Evolutionary conservation across 2,329 filamentous ascomycete species (phyloP).

Genomic region (Alternaria sp.): DNA sequence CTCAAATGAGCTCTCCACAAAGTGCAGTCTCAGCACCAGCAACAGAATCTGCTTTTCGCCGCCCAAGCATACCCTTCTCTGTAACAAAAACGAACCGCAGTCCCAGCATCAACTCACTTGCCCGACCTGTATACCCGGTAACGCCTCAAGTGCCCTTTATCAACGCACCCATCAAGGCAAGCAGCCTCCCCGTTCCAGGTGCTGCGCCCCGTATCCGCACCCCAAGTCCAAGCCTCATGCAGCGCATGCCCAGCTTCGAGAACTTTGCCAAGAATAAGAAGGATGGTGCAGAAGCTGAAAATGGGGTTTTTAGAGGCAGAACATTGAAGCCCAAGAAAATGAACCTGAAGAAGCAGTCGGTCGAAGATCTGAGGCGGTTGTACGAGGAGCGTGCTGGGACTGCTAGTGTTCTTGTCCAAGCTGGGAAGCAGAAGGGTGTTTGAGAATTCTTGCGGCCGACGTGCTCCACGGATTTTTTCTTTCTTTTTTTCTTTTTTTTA

Average conservation of each 20-base stretch:
- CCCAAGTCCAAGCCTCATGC: slow-evolving; percentile 55
- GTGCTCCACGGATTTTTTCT: neutral
- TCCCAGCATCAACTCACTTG: slow-evolving; percentile 50
- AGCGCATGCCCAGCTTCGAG: slow-evolving; percentile 59
- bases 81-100: slow-evolving; percentile 35
- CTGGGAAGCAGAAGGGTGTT: slow-evolving; percentile 17
- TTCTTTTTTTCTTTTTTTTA: no score
- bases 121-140: slow-evolving; percentile 47
- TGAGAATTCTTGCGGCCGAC: neutral
- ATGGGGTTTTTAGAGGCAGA: slow-evolving; percentile 21
- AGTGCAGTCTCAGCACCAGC: slow-evolving; percentile 28
- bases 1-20: slow-evolving; percentile 27
- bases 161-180: slow-evolving; percentile 40
- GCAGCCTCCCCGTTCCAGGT: slow-evolving; percentile 42
- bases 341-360: slow-evolving; percentile 56
- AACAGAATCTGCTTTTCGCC: slow-evolving; percentile 35
- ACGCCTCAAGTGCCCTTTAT: slow-evolving; percentile 33
- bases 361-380: slow-evolving; percentile 58
- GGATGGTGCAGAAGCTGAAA: slow-evolving; percentile 15
- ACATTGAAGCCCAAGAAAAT: slow-evolving; percentile 48
- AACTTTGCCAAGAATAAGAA: slow-evolving; percentile 26
- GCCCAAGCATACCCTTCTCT: slow-evolving; percentile 45
- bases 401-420: slow-evolving; percentile 43
- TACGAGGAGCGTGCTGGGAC: slow-evolving; percentile 59
- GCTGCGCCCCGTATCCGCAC: slow-evolving; percentile 39